Percentiles rank a stretch among this genome's conserved stretches.
Evolutionary conservation across 371 early-diverging fungal species (phyloP).

Genomic region (Rhizopus microsporus): DNA sequence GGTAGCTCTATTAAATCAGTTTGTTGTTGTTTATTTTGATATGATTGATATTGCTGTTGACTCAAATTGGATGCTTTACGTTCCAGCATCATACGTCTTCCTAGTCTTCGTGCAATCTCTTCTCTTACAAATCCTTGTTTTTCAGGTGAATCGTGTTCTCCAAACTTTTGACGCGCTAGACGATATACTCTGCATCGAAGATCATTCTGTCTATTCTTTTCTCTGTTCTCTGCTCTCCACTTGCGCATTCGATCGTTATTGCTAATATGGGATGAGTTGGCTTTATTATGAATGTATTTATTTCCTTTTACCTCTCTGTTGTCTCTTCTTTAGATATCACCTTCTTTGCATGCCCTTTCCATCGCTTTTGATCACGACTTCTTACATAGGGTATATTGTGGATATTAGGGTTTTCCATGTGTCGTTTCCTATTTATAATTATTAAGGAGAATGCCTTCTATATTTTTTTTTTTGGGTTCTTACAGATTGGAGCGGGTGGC

Average conservation of each 20-base stretch:
- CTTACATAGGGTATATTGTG: constrained; percentile 56
- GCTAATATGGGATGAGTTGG: constrained; percentile 15
- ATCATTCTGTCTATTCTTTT: constrained; percentile 69
- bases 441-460: not conserved
- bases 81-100: constrained; percentile 33
- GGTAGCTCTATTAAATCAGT: constrained; percentile 35
- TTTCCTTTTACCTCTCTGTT: constrained; percentile 46
- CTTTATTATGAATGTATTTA: constrained; percentile 19
- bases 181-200: constrained; percentile 72
- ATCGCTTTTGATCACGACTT: constrained; percentile 57
- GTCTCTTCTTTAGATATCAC: constrained; percentile 54
- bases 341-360: constrained; percentile 61
- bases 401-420: constrained; percentile 41
- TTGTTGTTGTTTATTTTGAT: not conserved
- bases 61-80: constrained; percentile 9
- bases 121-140: constrained; percentile 65
- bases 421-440: constrained; percentile 29
- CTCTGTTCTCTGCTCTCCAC: constrained; percentile 66
- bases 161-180: constrained; percentile 65
- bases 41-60: not conserved
- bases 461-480: not conserved
- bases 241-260: constrained; percentile 56
- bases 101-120: constrained; percentile 57
- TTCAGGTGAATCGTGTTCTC: constrained; percentile 56
- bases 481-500: constrained; percentile 54